Evolutionary conservation across 2,329 filamentous ascomycete species (phyloP).

Genomic region (Fonsecaea multimorphosa): DNA sequence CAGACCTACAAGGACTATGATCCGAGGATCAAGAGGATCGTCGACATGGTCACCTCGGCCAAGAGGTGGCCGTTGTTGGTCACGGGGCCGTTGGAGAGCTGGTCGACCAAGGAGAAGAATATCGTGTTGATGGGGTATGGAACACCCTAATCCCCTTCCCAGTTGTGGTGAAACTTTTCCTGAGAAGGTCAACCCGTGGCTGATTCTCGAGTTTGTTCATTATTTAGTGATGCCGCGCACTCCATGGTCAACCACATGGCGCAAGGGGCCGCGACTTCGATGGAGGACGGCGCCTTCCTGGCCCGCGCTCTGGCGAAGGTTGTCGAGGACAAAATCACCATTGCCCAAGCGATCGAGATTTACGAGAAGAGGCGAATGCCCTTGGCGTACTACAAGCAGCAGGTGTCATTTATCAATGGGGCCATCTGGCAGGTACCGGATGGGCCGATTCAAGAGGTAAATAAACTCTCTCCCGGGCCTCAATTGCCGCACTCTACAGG

Average conservation of each 20-base stretch:
- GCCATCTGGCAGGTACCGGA: constrained; percentile 18
- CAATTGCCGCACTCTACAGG: background rate
- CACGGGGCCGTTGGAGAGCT: constrained; percentile 50
- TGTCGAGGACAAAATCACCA: constrained; percentile 43
- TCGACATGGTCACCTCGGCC: constrained; percentile 50
- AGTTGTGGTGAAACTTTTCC: too few relatives aligned
- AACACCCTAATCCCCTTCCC: too few relatives aligned
- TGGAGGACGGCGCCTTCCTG: constrained; percentile 54
- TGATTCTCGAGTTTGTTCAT: constrained; percentile 29
- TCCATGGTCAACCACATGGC: constrained; percentile 54
- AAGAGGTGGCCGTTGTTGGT: constrained; percentile 52
- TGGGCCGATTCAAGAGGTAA: constrained; percentile 36
- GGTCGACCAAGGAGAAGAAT: constrained; percentile 51
- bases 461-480: background rate
- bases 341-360: constrained; percentile 46
- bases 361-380: constrained; percentile 53
- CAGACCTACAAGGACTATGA: constrained; percentile 54
- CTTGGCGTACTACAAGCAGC: constrained; percentile 44
- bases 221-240: constrained; percentile 46
- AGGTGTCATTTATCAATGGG: constrained; percentile 20
- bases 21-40: constrained; percentile 50
- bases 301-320: constrained; percentile 47
- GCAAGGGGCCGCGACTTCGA: constrained; percentile 52
- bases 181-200: too few relatives aligned
- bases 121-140: constrained; percentile 50